These are phyloP conservation scores for Dioscorea cayenensis DNA, from an alignment of 116 monocot species.

Conservation along the genomic window DNA sequence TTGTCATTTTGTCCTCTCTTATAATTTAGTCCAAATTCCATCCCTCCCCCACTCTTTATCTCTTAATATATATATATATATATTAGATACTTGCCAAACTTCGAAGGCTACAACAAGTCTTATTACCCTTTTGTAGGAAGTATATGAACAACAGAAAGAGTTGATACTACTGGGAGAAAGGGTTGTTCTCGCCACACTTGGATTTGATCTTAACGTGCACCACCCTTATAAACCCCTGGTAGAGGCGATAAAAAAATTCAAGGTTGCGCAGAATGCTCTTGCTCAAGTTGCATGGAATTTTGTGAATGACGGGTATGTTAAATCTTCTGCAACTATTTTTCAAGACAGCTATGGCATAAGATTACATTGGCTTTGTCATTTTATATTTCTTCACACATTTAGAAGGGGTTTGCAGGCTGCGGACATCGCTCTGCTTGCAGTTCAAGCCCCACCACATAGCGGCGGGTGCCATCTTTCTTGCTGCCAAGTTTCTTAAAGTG, in stretches of 20 bases:
- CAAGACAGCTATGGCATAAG: too few species aligned
- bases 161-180: slow-evolving; percentile 20
- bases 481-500: slow-evolving; percentile 76
- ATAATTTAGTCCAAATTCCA: too few species aligned
- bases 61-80: too few species aligned
- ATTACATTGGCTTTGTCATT: not conserved
- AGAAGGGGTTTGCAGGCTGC: slow-evolving; percentile 63
- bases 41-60: too few species aligned
- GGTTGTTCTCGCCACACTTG: slow-evolving; percentile 25
- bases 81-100: not conserved
- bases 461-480: slow-evolving; percentile 85
- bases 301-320: slow-evolving; percentile 47
- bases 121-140: slow-evolving; percentile 12
- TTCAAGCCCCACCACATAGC: slow-evolving; percentile 90
- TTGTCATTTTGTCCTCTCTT: not conserved
- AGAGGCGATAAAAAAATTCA: slow-evolving; percentile 49
- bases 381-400: slow-evolving; percentile 16
- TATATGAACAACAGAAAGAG: slow-evolving; percentile 35
- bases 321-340: not conserved
- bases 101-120: not conserved
- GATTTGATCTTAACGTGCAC: slow-evolving; percentile 30
- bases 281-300: slow-evolving; percentile 61
- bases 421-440: slow-evolving; percentile 79
- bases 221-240: slow-evolving; percentile 52
- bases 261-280: slow-evolving; percentile 43